phyloP scores from a whole-genome alignment of 805 yeast genomes.

The Grigorovia yakushimaensis region DNA sequence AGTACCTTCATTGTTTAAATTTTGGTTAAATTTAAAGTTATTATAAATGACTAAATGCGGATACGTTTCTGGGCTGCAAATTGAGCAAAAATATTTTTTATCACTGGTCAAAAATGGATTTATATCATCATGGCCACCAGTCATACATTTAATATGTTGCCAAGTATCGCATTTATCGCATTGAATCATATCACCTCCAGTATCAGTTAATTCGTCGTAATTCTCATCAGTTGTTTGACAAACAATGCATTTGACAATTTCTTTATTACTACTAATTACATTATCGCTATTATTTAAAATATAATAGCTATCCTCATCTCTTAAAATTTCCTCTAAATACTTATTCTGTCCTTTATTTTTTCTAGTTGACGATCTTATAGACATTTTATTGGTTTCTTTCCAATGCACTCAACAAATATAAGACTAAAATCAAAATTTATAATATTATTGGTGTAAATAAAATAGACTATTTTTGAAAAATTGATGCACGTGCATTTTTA shows the following conservation, averaged over 20 bases:
- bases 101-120: slow-evolving; percentile 31
- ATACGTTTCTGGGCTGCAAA: slow-evolving; percentile 39
- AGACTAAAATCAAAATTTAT: no score
- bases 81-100: slow-evolving; percentile 41
- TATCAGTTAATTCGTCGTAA: slow-evolving; percentile 48
- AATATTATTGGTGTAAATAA: not conserved
- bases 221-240: slow-evolving; percentile 53
- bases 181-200: slow-evolving; percentile 47
- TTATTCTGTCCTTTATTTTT: slow-evolving; percentile 35
- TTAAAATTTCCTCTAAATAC: slow-evolving; percentile 19
- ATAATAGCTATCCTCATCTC: slow-evolving; percentile 22
- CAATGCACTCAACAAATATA: no score
- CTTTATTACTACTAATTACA: slow-evolving; percentile 18
- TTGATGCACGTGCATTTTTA: no score
- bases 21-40: not conserved
- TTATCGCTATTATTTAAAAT: slow-evolving; percentile 8
- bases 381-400: no score
- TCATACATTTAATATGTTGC: slow-evolving; percentile 63
- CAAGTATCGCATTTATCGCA: slow-evolving; percentile 60
- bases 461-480: no score
- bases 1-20: not conserved
- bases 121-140: slow-evolving; percentile 28
- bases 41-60: slow-evolving; percentile 16
- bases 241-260: slow-evolving; percentile 45
- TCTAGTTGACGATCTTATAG: slow-evolving; percentile 35